phyloP scores from a whole-genome alignment of 306 rosid genomes.

The Glycyrrhiza uralensis region DNA sequence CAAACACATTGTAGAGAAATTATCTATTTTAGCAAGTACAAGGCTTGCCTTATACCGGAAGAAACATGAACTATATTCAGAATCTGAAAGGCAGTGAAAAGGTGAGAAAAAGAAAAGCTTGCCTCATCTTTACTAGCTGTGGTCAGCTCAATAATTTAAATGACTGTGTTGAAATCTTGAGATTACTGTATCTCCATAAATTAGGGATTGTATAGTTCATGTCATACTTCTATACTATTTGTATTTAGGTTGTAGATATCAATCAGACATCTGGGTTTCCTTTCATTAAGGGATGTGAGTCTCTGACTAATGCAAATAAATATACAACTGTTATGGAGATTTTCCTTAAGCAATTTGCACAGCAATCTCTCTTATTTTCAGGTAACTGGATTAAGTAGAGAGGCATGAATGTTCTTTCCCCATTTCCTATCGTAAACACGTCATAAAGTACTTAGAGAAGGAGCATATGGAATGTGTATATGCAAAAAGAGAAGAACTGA shows the following conservation, averaged over 20 bases:
- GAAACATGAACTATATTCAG: background rate
- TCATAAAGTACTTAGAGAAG: background rate
- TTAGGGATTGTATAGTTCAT: background rate
- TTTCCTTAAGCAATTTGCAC: background rate
- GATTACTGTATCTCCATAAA: background rate
- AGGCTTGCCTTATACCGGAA: slow-evolving; percentile 2
- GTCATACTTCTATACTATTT: background rate
- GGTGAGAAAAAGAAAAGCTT: background rate
- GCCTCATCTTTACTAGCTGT: background rate
- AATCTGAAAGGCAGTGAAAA: background rate
- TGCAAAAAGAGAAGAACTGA: background rate
- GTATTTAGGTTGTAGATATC: background rate
- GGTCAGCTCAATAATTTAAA: background rate
- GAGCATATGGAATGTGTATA: background rate
- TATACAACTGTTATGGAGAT: background rate
- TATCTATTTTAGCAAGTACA: slow-evolving; percentile 11
- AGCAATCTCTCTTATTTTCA: background rate
- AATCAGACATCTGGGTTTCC: background rate
- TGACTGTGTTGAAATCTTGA: background rate
- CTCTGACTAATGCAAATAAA: background rate
- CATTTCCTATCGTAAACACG: background rate
- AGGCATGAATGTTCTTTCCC: background rate
- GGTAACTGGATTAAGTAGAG: background rate
- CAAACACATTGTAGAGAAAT: background rate
- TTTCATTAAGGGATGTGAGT: background rate